Evolutionary conservation across 2,329 filamentous ascomycete genomes (phyloP).

Genomic region (Diaporthe caulivora): DNA sequence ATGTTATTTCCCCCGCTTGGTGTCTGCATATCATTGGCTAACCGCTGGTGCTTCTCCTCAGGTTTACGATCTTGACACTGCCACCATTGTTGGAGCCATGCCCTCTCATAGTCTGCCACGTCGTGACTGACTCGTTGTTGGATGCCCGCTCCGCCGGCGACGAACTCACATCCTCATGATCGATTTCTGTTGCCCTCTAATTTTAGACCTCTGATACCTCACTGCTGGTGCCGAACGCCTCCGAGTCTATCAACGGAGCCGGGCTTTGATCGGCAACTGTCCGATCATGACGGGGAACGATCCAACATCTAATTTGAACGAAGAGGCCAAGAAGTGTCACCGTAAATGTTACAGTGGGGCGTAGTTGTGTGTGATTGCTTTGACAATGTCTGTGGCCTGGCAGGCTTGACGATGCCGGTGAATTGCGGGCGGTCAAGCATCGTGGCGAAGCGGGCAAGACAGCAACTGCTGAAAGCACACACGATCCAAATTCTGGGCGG

Average conservation of each 20-base stretch:
- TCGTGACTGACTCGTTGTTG: background rate
- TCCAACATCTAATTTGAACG: background rate
- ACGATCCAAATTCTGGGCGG: background rate
- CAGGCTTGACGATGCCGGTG: background rate
- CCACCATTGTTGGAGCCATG: background rate
- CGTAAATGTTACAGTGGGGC: background rate
- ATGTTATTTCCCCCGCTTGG: background rate
- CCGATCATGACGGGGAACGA: background rate
- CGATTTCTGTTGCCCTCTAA: background rate
- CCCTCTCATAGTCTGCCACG: background rate
- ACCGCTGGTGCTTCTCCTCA: too few species aligned
- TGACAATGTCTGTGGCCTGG: background rate
- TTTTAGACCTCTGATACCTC: background rate
- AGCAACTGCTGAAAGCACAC: background rate
- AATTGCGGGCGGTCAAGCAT: background rate
- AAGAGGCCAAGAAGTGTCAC: background rate
- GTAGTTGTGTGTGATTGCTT: too few species aligned
- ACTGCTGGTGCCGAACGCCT: rapidly evolving
- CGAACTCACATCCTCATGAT: too few species aligned
- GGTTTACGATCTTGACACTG: background rate
- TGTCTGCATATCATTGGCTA: background rate
- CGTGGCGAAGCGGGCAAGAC: background rate
- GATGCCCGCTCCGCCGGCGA: background rate
- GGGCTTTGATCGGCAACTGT: too few species aligned
- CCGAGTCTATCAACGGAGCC: too few species aligned